These are phyloP conservation scores for Cafeteria roenbergensis DNA, from an alignment of 108 stramenopile species.

Conservation along the genomic window DNA sequence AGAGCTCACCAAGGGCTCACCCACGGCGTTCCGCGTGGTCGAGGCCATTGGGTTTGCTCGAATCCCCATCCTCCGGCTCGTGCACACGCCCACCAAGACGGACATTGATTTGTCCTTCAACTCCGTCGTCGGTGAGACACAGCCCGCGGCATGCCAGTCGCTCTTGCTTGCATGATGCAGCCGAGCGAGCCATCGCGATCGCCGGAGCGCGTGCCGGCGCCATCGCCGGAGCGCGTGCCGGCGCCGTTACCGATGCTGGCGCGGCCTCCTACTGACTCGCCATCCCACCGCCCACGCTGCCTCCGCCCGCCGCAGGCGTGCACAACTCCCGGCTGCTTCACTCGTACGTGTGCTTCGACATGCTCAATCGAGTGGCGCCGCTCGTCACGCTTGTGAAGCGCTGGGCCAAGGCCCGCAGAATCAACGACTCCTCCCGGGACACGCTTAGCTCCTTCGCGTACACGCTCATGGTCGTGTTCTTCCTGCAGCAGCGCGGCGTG, in stretches of 20 bases:
- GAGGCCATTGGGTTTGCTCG: not conserved
- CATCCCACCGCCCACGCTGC: too few relatives aligned
- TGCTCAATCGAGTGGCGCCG: not conserved
- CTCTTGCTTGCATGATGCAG: too few relatives aligned
- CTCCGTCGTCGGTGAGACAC: not conserved
- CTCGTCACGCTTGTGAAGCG: slow-evolving; percentile 9
- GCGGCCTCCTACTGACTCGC: too few relatives aligned
- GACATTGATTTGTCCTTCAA: not conserved
- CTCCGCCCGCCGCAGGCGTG: too few relatives aligned
- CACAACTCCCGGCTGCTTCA: slow-evolving; percentile 16
- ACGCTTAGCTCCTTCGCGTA: slow-evolving; percentile 13
- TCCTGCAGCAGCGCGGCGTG: slow-evolving; percentile 8
- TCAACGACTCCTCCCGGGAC: slow-evolving; percentile 2
- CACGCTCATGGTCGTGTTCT: slow-evolving; percentile 11
- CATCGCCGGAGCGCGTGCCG: too few relatives aligned
- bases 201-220: too few relatives aligned
- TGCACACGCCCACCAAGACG: not conserved
- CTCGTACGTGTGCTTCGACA: not conserved
- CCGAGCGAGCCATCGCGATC: too few relatives aligned
- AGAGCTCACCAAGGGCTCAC: too few relatives aligned
- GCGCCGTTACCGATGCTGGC: too few relatives aligned
- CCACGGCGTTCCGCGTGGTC: not conserved
- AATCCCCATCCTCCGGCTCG: not conserved
- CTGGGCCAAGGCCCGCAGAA: slow-evolving; percentile 12
- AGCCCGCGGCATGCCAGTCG: too few relatives aligned